A percentile compares a stretch with the other conserved stretches of the same genome.
Conservation (phyloP, 2,329 filamentous ascomycete genomes). For the Fusarium proliferatum region DNA sequence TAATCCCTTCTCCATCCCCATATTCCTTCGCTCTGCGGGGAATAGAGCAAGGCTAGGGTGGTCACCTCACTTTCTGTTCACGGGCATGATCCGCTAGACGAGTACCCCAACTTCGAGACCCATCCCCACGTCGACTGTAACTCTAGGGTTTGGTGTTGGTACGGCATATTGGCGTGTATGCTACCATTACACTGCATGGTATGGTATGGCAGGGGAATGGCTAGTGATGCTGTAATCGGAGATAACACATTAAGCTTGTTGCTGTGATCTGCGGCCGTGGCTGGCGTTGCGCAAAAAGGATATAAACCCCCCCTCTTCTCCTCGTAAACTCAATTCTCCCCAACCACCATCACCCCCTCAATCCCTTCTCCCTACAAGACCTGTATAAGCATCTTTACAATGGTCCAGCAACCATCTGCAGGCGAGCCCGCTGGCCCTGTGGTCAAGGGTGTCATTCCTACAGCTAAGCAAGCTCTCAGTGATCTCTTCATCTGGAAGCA, state of each 20-base stretch:
- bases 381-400: neutral
- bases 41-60: slow-evolving; percentile 11
- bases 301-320: slow-evolving; percentile 19
- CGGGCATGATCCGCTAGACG: slow-evolving; percentile 17
- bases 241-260: slow-evolving; percentile 4
- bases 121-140: slow-evolving; percentile 37
- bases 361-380: neutral
- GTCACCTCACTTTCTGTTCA: slow-evolving; percentile 15
- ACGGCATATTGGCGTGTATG: neutral
- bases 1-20: slow-evolving; percentile 1
- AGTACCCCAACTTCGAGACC: slow-evolving; percentile 35
- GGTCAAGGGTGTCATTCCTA: slow-evolving; percentile 72
- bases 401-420: slow-evolving; percentile 20
- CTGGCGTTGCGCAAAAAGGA: neutral
- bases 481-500: slow-evolving; percentile 82
- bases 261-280: slow-evolving; percentile 1
- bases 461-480: slow-evolving; percentile 70
- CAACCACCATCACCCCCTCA: neutral
- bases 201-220: neutral
- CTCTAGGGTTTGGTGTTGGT: slow-evolving; percentile 11
- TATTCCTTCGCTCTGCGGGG: slow-evolving; percentile 9
- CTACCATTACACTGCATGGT: neutral
- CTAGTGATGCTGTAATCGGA: neutral
- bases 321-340: neutral
- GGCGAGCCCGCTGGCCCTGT: slow-evolving; percentile 72